These are phyloP conservation scores for Suillus spraguei DNA, from an alignment of 768 basidiomycete genomes.

Conservation along the genomic window DNA sequence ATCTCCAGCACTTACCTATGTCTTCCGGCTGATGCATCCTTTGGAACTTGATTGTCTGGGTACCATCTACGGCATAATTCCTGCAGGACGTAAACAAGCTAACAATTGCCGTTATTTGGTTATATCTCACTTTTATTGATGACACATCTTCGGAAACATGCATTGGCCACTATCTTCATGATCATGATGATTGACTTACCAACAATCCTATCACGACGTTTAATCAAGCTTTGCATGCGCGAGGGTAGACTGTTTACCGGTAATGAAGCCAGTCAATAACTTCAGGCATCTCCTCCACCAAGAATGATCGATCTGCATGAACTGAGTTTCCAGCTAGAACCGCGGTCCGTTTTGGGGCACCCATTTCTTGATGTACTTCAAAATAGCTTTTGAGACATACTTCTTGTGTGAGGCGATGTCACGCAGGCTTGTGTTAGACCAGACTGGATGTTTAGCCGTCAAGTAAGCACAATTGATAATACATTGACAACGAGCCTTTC, in stretches of 20 bases:
- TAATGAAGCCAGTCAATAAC: slow-evolving; percentile 82
- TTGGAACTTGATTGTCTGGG: slow-evolving; percentile 32
- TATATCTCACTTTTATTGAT: slow-evolving; percentile 63
- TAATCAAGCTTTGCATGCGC: neutral
- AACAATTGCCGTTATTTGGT: neutral
- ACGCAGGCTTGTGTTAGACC: slow-evolving; percentile 84
- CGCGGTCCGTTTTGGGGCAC: slow-evolving; percentile 63
- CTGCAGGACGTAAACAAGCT: slow-evolving; percentile 37
- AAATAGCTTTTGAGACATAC: slow-evolving; percentile 59
- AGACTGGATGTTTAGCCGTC: slow-evolving; percentile 46
- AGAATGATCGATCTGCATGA: slow-evolving; percentile 76
- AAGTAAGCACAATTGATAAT: neutral
- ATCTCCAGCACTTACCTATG: slow-evolving; percentile 54
- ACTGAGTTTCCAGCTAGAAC: slow-evolving; percentile 90
- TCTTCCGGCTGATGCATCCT: slow-evolving; percentile 36
- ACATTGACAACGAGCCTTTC: slow-evolving; percentile 48
- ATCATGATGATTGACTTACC: slow-evolving; percentile 47
- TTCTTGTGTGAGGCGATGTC: slow-evolving; percentile 63
- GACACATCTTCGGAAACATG: slow-evolving; percentile 65
- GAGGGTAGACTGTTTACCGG: slow-evolving; percentile 45
- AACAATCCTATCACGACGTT: slow-evolving; percentile 52
- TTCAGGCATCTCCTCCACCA: slow-evolving; percentile 79
- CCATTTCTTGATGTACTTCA: slow-evolving; percentile 85
- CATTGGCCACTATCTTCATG: neutral
- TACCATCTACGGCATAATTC: slow-evolving; percentile 80